Base-by-base conservation (phyloP, 2,329 filamentous ascomycete species). In the Amesomyces nigricolor region DNA sequence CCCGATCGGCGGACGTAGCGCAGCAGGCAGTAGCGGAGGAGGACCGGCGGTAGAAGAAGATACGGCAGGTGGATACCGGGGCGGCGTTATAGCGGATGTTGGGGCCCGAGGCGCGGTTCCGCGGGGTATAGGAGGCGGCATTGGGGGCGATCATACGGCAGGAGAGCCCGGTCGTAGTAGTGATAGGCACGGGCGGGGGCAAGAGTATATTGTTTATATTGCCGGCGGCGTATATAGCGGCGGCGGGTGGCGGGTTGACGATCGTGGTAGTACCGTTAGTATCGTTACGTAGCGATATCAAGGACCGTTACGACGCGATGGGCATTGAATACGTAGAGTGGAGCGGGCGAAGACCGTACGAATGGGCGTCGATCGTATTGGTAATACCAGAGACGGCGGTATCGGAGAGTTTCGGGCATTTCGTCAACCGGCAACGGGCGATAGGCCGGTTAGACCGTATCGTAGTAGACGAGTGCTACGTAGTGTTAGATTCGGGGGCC, bases 151-250 rank as follows among this genome's bases (percentile, higher is more conserved):
- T 62, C 3, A 32, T 55, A 4, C 30, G 16, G 10, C 30, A 46
- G 3, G 43, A 56, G 44, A 57, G 43, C 35, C 49, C 52, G 29
- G 35, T 63, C 2, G 19, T 63, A 8, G 22, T 59, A 50, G 51
- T 63, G 0, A 51, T 47, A 35, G 35, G 47, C 3, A 63, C 51
- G 16, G 51, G 56, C 5, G 50, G 53, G 17, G 57, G 57, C 19
- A 63, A 63, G 52, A 63, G 55, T 29, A 14, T 63, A 10, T 57
- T 48, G 45, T 62, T 63, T 19, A 61, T 62, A 16, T 54, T 63
- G 32, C 54, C 52, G 52, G 59, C 51, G 32, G 13, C 13, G 5
- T 53, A 14, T n/a, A 3, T 17, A 1, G 5, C 19, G 35, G 47
- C 32, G 32, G 17, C 26, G 10, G 46, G 32, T 19, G 46, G 46